phyloP scores from a whole-genome alignment of 495 filamentous ascomycete species.

The Xylaria grammica region DNA sequence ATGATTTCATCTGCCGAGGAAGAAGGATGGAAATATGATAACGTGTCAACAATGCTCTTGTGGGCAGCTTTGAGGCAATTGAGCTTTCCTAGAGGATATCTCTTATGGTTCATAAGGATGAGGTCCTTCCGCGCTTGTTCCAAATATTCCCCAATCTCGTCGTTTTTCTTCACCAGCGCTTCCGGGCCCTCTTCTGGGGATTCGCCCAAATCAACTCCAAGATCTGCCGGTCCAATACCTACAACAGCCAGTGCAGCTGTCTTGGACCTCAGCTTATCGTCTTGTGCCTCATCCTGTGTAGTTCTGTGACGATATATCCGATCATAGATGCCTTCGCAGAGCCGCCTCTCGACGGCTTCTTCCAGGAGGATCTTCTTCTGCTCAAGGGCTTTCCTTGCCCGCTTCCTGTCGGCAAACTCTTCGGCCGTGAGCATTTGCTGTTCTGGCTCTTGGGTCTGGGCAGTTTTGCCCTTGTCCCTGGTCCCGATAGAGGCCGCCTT shows the following conservation, averaged over 20 bases:
- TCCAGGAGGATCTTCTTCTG: constrained; percentile 77
- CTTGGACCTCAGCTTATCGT: constrained; percentile 93
- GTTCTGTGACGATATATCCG: constrained; percentile 89
- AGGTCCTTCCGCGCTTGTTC: constrained; percentile 75
- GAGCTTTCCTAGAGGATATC: constrained; percentile 89
- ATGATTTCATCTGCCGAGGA: constrained; percentile 97
- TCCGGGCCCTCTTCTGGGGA: constrained; percentile 49
- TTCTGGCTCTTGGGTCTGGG: constrained; percentile 52
- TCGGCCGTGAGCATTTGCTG: constrained; percentile 92
- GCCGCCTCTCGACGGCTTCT: constrained; percentile 87
- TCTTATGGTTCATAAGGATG: constrained; percentile 82
- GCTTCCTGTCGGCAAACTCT: constrained; percentile 80
- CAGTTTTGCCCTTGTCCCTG: constrained; percentile 46
- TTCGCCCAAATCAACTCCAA: constrained; percentile 76
- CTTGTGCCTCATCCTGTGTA: constrained; percentile 92
- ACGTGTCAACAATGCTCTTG: constrained; percentile 90
- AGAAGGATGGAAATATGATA: constrained; percentile 77
- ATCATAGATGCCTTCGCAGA: constrained; percentile 86
- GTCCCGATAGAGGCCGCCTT: constrained; percentile 57
- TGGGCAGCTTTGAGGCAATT: constrained; percentile 86
- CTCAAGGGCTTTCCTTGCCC: constrained; percentile 76
- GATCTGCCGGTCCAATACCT: constrained; percentile 84
- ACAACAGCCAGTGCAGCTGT: constrained; percentile 90
- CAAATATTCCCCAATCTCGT: constrained; percentile 74
- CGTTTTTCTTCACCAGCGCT: constrained; percentile 64